A percentile compares a stretch with the other conserved stretches of the same genome.
phyloP scores from a whole-genome alignment of 495 filamentous ascomycete genomes.

The Staphylotrichum tortipilum region DNA sequence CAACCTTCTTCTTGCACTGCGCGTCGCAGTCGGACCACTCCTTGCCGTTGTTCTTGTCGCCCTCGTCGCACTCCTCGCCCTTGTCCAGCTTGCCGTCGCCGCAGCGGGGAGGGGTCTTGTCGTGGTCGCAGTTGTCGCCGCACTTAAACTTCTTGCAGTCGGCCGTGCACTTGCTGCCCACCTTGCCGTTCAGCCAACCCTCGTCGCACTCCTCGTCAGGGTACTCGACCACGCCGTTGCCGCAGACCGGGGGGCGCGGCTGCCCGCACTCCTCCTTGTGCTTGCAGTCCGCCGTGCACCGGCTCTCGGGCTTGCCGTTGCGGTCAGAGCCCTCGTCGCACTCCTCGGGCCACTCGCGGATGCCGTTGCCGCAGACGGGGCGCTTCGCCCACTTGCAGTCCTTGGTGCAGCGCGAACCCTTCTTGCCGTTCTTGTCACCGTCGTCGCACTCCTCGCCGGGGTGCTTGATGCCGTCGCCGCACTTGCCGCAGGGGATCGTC shows the following conservation, averaged over 20 bases:
- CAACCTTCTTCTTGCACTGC: constrained; percentile 1
- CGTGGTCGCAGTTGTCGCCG: background rate
- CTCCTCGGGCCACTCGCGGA: constrained; percentile 15
- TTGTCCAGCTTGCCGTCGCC: constrained; percentile 11
- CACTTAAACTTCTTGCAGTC: background rate
- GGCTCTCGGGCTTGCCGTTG: constrained; percentile 8
- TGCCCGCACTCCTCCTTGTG: constrained; percentile 8
- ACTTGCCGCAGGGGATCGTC: constrained; percentile 6
- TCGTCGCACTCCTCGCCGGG: constrained; percentile 17
- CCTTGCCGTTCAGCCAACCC: constrained; percentile 10
- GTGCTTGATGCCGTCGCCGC: constrained; percentile 13
- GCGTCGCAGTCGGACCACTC: constrained; percentile 7
- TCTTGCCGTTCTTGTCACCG: constrained; percentile 9
- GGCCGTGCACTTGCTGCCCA: constrained; percentile 8
- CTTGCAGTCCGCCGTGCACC: constrained; percentile 9
- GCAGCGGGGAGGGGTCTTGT: background rate
- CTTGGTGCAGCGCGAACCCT: constrained; percentile 5
- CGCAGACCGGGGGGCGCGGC: constrained; percentile 11
- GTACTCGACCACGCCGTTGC: constrained; percentile 14
- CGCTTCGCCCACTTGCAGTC: constrained; percentile 7
- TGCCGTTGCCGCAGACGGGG: constrained; percentile 12
- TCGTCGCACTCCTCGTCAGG: constrained; percentile 12
- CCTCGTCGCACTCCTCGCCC: constrained; percentile 19
- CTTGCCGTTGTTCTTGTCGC: constrained; percentile 13
- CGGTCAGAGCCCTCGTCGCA: constrained; percentile 15